Base-by-base conservation (phyloP, 2,329 filamentous ascomycete species). In the Cytospora schulzeri region DNA sequence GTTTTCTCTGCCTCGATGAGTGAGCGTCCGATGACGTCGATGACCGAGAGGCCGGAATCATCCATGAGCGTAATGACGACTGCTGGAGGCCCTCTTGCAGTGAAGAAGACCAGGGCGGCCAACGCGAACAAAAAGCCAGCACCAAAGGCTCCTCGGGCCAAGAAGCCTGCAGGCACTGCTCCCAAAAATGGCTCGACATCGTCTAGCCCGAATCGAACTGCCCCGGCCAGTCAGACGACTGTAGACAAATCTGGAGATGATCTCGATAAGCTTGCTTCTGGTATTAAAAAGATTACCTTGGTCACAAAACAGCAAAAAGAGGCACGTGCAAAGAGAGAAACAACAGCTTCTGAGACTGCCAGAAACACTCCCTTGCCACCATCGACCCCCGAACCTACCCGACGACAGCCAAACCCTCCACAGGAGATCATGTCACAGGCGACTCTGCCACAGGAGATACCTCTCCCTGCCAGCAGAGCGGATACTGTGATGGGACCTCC, bases 221-320 rank as follows among this genome's bases (percentile, higher is more conserved):
- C 29, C 53, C 26, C 57, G 50, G 31, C 56, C 9, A n/a, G 26
- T 14, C 50, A 48, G 26, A 24, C n/a, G 26, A 19, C 65, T 15
- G 35, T 68, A 12, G 53, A 64, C 6, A 68, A 67, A 17, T 57
- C 72, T 9, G 70, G 69, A 3, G 76, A 79, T 56, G 82, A 82
- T 57, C 71, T 89, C 41, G 84, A 88, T 60, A 81, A 76, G 57
- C 78, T 89, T 66, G 83, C 85, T 0, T 79, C 77, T 41, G 82
- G 84, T 1, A 84, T 88, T 81, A 87, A 84, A 72, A 87, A 83
- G 72, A 85, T 89, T 64, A 87, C 84, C 71, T 73, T 88, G 28
- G 78, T 88, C 48, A 87, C 85, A 1, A 81, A 86, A 66, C 79
- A 85, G 48, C 83, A 87, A 69, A 83, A 80, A 69, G 85, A 86